A percentile compares a stretch with the other conserved stretches of the same genome.
These are phyloP conservation scores for Brassica carinata DNA, from an alignment of 345 rosid species.

Conservation along the genomic window DNA sequence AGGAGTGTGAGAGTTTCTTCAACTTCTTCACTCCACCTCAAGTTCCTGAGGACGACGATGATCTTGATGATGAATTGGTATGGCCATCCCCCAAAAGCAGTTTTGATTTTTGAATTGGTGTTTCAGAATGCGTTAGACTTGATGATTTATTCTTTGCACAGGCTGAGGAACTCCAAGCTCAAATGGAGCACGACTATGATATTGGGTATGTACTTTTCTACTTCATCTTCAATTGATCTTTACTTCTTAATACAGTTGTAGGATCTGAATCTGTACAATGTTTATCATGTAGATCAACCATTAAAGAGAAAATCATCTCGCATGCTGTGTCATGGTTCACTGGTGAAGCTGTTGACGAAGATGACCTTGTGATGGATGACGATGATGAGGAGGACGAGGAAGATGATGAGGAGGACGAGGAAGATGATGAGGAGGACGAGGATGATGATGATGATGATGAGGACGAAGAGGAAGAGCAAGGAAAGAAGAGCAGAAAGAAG, in stretches of 20 bases:
- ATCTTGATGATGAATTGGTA: conserved; percentile 83
- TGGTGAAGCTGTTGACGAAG: neutral
- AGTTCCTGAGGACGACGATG: conserved; percentile 94
- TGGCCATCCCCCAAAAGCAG: neutral
- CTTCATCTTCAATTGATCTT: neutral
- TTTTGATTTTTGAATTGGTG: neutral
- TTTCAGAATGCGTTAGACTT: neutral
- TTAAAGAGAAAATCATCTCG: neutral
- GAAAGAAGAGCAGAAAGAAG: conserved; percentile 14
- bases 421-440: neutral
- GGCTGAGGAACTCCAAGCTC: conserved; percentile 96
- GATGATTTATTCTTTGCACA: conserved; percentile 30
- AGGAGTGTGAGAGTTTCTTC: conserved; percentile 80
- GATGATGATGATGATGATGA: conserved; percentile 22
- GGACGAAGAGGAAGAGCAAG: conserved; percentile 39
- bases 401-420: neutral
- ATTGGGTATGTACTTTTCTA: conserved; percentile 59
- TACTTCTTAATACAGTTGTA: neutral
- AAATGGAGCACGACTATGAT: conserved; percentile 97
- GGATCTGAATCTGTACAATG: neutral
- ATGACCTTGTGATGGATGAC: neutral
- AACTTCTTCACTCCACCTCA: conserved; percentile 93
- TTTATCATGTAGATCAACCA: neutral
- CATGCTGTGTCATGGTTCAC: neutral
- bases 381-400: neutral